Evolutionary conservation across 192 early-diverging fungal genomes (phyloP), one percentile per base, ranked within the genome.

Genomic region (Linnemannia elongata): DNA sequence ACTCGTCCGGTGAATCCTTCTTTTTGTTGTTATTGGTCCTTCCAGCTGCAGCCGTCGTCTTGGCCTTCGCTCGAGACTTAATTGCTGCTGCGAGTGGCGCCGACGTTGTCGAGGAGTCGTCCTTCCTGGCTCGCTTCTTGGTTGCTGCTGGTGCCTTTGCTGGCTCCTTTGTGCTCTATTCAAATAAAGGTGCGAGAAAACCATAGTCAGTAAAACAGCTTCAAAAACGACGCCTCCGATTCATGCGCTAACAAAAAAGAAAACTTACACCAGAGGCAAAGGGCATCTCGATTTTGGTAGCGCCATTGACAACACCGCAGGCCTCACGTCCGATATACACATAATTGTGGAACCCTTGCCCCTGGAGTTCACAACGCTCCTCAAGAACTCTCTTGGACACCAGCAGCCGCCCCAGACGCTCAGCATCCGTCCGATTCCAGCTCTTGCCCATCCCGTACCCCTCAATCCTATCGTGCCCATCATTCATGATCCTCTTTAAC

Each of bases 331-430:
- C 92, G 4, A 91, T 80, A 75, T 91, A 89, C 6, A 93, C 90
- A 82, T 97, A 96, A 83, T 68, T 81, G 18, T 76, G 90, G 78
- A 93, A 98, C 6, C 94, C 94, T 73, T 92, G 90, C 15, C 87
- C 88, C 74, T 94, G 94, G 22, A 82, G 72, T 60, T 94, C 92
- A 63, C 92, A 88, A 30, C 90, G 86, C 82, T 97, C 95, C 38
- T 89, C 90, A 1, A 98, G 78, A 27, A 94, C 81, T 55, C 95
- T 91, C 35, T 93, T 87, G 22, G 91, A 57, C 4, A 94, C 90
- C 78, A 98, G 82, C 24, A 93, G 88, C 47, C 94, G 93, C 57
- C 95, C 92, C n/a, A 98, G 76, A 8, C 96, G 90, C 77, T 97
- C 96, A 0, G 93, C 82, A 57, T 95, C 95, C 2, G 88, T 82